Base-by-base conservation (phyloP, 768 basidiomycete species). In the Pulveroboletus sp. region DNA sequence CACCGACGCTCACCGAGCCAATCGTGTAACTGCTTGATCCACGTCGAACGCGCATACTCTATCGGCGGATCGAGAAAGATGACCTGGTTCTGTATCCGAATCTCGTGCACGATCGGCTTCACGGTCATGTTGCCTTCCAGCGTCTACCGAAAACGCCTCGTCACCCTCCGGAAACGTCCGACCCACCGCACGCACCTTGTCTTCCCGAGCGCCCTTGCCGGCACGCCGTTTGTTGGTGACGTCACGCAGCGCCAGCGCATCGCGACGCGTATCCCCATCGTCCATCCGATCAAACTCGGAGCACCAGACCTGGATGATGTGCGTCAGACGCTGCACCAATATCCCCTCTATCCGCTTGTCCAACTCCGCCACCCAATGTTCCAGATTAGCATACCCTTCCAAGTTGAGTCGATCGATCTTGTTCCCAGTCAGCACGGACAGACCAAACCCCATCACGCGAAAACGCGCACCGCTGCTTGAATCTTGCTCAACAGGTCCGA, bases 21-120 rank as follows among this genome's bases (percentile, higher is more conserved):
- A 50, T 87, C 85, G 59, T 98, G 94, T 53, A 96, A 70, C 63
- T 94, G 89, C 38, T 77, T 79, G 52, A 94, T 79, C 94, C 94
- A 97, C 9, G 80, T 86, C 43, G 87, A 82, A 35, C 94, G 82
- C 0, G 95, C 93, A 59, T 89, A 82, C 67, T 98, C 95, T 72
- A 97, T 91, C 51, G 96, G 96, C 23, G 96, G 96, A 65, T 98
- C 95, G 44, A 98, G 76, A 74, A 96, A 98, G 68, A 99, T 97
- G 55, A 97, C 92, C 65, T 99, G 96, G 64, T 99, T 96, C 63
- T 94, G 89, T 78, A 98, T 97, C 70, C 94, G 82, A 55, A 98
- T 89, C 67, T 98, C 95, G 67, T 98, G 94, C 7, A 95, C 77
- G 49, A 96, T 86, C 0, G 93, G 89, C 58, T 89, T 85, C 56